Evolutionary conservation across 1,284 basidiomycete species (phyloP), one percentile per base, ranked within the genome.

Genomic region (Pseudozyma flocculosa): DNA sequence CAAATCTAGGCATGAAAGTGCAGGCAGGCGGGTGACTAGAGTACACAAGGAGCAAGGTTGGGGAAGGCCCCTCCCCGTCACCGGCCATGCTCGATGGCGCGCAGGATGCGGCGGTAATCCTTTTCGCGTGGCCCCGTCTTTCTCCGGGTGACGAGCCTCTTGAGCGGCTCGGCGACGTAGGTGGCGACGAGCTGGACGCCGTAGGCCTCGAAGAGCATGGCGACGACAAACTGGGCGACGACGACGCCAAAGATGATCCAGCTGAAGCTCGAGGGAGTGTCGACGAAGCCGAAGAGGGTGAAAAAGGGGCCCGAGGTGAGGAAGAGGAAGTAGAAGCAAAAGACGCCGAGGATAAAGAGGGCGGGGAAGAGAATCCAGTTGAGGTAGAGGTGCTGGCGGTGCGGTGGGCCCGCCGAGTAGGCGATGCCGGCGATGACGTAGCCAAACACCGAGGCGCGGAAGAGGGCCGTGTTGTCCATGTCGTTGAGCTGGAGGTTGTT

Each of bases 201-300:
- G 1, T 41, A 26, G 30, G 50, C 45, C 44, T 70, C 65, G 43
- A 58, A 68, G 26, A 44, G 15, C 38, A 62, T 46, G 3, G 45
- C 52, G 19, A 57, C 13, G 11, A 48, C 45, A n/a, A 50, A 37
- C 43, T 71, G 62, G 4, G 58, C 59, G 11, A 61, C 9, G 7
- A 61, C 52, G 11, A 67, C 49, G 17, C 47, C 66, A 55, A 71
- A 67, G 40, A 71, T 62, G 44, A 66, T 45, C 51, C 49, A 54
- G 11, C 39, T 41, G 38, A 69, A 69, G 39, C 40, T 26, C 10
- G 23, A 15, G 2, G 54, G 53, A 43, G 69, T 48, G 3, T 43
- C 45, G 21, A 58, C 51, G 23, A 69, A 54, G 1, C 66, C 68
- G 13, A 71, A 69, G 17, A 69, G 43, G n/a, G 4, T 32, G 38